A percentile compares a stretch with the other conserved stretches of the same genome.
phyloP scores from a whole-genome alignment of 257 asterid species.

The Salvia splendens region DNA sequence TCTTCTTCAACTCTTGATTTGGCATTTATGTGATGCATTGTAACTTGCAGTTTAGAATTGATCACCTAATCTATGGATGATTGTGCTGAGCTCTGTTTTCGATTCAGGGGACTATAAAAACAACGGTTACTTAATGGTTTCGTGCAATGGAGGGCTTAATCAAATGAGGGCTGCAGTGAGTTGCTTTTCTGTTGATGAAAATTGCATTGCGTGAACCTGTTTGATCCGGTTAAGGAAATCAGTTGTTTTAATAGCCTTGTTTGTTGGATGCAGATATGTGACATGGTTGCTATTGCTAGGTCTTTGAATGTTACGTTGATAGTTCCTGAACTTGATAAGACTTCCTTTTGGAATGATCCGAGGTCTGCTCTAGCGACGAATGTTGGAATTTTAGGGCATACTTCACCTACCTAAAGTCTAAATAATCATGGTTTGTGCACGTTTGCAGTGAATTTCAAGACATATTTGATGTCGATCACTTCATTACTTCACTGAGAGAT shows the following conservation, averaged over 20 bases:
- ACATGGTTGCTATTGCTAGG: slow-evolving; percentile 97
- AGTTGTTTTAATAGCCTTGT: slow-evolving; percentile 10
- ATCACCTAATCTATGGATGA: not conserved
- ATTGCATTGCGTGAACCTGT: not conserved
- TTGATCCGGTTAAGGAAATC: not conserved
- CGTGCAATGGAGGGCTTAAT: slow-evolving; percentile 51
- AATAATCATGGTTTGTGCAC: slow-evolving; percentile 8
- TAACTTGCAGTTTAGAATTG: not conserved
- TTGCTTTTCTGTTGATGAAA: slow-evolving; percentile 20
- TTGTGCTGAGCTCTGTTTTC: slow-evolving; percentile 21
- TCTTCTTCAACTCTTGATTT: not conserved
- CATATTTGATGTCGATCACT: slow-evolving; percentile 56
- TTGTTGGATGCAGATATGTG: slow-evolving; percentile 69
- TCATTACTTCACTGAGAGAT: slow-evolving; percentile 86
- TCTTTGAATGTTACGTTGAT: slow-evolving; percentile 82
- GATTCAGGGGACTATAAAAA: slow-evolving; percentile 85
- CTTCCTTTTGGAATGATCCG: slow-evolving; percentile 98
- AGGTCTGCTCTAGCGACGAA: slow-evolving; percentile 49
- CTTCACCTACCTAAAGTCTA: not conserved
- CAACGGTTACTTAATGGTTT: slow-evolving; percentile 82
- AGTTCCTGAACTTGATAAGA: slow-evolving; percentile 94
- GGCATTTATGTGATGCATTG: not conserved
- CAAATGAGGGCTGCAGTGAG: slow-evolving; percentile 98
- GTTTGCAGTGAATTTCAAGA: slow-evolving; percentile 61
- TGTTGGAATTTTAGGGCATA: slow-evolving; percentile 5